phyloP scores from a whole-genome alignment of 2,329 filamentous ascomycete species.

The Phaeomoniella chlamydospora region DNA sequence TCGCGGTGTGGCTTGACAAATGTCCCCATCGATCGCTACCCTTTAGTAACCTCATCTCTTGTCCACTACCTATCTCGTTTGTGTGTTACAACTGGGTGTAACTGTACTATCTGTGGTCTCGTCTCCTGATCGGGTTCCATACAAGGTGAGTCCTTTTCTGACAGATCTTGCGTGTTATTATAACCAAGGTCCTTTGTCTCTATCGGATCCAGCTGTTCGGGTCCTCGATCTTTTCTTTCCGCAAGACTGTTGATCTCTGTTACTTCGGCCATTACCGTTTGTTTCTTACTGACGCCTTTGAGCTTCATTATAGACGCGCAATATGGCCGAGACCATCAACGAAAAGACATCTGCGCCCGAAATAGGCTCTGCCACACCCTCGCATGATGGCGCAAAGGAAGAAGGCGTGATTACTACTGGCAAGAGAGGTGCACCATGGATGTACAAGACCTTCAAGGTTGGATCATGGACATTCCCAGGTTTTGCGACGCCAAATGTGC shows the following conservation, averaged over 20 bases:
- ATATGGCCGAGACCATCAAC: background rate
- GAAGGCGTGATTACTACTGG: slow-evolving; percentile 14
- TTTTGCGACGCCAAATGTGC: slow-evolving; percentile 60
- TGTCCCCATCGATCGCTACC: too few species aligned
- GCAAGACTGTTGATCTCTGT: background rate
- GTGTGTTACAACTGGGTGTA: background rate
- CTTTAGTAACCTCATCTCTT: background rate
- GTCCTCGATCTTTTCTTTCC: background rate
- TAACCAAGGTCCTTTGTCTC: background rate
- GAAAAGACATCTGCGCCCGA: background rate
- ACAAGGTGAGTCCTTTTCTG: background rate
- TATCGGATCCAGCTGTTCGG: background rate
- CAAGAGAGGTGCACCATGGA: slow-evolving; percentile 36
- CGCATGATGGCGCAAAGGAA: slow-evolving; percentile 16
- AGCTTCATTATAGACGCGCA: background rate
- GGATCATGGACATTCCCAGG: slow-evolving; percentile 41
- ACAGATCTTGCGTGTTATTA: background rate
- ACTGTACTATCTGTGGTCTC: background rate
- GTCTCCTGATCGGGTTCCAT: background rate
- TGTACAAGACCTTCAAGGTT: slow-evolving; percentile 49
- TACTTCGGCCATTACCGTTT: background rate
- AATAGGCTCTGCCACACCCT: background rate
- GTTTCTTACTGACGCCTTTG: too few species aligned
- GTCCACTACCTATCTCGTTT: background rate
- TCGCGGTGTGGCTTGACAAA: too few species aligned